Evolutionary conservation across 495 filamentous ascomycete species (phyloP).

Genomic region (Penicillium soppii): DNA sequence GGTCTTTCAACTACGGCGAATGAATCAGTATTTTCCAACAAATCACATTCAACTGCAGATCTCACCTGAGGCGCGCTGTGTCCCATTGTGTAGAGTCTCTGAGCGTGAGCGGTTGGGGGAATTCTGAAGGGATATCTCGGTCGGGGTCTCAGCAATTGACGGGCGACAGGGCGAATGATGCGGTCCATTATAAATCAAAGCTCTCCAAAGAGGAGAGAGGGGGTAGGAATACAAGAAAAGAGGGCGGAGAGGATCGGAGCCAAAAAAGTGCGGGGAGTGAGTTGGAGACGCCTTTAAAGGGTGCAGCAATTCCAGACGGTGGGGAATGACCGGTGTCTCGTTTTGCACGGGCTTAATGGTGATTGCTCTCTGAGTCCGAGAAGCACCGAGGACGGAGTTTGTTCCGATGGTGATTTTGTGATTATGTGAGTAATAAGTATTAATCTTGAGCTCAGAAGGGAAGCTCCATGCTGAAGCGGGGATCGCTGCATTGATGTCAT

Average conservation of each 20-base stretch:
- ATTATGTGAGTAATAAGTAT: constrained; percentile 1
- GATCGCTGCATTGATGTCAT: constrained; percentile 25
- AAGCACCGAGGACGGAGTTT: constrained; percentile 28
- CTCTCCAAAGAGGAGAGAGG: neutral
- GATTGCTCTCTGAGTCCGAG: constrained; percentile 29
- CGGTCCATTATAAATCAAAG: constrained; percentile 36
- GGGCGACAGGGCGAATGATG: constrained; percentile 37
- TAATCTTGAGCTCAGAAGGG: constrained; percentile 17
- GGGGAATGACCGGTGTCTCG: constrained; percentile 8
- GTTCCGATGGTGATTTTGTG: constrained; percentile 4
- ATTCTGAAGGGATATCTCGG: constrained; percentile 42
- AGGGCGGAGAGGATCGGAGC: constrained; percentile 2
- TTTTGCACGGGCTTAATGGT: constrained; percentile 15
- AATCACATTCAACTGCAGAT: neutral
- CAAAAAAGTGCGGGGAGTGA: constrained; percentile 11
- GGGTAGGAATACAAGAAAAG: neutral
- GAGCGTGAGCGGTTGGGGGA: constrained; percentile 30
- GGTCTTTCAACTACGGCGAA: constrained; percentile 73
- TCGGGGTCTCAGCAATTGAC: constrained; percentile 37
- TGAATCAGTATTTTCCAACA: neutral
- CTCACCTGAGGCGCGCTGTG: constrained; percentile 43
- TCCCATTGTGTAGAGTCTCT: constrained; percentile 44
- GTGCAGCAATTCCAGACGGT: neutral
- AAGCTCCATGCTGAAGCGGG: constrained; percentile 26
- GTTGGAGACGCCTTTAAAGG: constrained; percentile 18